Conservation (phyloP, 2,329 filamentous ascomycete species). For the Colletotrichum sp. region DNA sequence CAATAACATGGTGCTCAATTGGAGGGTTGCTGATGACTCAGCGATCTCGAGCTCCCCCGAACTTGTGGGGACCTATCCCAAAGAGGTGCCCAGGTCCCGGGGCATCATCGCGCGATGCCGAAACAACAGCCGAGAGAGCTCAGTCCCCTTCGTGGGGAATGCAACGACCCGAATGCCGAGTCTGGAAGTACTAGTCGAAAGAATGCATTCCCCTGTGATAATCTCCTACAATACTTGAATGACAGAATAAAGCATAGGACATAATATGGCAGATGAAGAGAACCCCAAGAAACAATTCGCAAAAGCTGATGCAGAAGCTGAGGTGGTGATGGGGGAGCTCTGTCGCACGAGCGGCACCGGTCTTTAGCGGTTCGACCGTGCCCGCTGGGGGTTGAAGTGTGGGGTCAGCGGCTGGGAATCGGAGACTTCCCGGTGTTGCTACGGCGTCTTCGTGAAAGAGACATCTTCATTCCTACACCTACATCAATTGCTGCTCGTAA, state of each 20-base stretch:
- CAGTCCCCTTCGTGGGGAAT: not conserved
- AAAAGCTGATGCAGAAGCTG: not conserved
- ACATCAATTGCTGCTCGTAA: not conserved
- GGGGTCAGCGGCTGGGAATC: constrained; percentile 4
- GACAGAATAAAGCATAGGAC: not conserved
- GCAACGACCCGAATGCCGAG: not conserved
- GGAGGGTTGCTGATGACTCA: not conserved
- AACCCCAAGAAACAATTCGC: not conserved
- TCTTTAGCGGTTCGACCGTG: not conserved
- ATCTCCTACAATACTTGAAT: not conserved
- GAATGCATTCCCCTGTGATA: not conserved
- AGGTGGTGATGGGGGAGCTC: not conserved
- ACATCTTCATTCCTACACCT: not conserved
- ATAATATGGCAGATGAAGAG: not conserved
- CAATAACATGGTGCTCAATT: not conserved
- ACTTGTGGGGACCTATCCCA: not conserved
- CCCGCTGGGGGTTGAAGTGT: not conserved
- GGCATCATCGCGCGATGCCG: not conserved
- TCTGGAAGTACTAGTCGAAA: not conserved
- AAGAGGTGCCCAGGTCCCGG: not conserved
- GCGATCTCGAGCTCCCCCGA: not conserved
- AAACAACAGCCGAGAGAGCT: not conserved
- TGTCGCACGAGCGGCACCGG: not conserved
- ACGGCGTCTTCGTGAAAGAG: not conserved
- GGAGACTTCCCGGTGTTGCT: not conserved